These are phyloP conservation scores for Jacaranda copaia DNA, from an alignment of 257 asterid species.

Conservation along the genomic window DNA sequence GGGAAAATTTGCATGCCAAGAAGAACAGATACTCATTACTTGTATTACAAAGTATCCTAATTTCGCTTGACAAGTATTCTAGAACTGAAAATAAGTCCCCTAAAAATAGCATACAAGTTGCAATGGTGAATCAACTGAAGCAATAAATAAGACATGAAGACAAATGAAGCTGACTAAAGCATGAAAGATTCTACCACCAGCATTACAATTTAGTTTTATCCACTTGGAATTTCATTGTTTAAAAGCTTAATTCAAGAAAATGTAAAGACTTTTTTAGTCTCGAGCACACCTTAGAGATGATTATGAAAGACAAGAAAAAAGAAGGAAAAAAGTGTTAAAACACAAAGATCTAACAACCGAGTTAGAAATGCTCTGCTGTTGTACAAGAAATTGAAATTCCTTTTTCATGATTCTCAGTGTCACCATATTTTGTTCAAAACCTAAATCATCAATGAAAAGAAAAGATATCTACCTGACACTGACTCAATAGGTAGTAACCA, in stretches of 20 bases:
- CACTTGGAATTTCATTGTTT: neutral
- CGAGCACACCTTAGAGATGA: neutral
- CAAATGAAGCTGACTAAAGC: neutral
- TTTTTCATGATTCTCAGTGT: neutral
- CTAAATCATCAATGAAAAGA: neutral
- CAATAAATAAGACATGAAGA: neutral
- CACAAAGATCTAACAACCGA: neutral
- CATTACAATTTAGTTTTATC: neutral
- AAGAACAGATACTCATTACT: neutral
- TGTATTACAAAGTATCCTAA: neutral
- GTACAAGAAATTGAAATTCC: neutral
- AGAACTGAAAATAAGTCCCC: neutral
- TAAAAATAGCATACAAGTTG: neutral
- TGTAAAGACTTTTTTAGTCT: neutral
- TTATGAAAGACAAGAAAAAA: neutral
- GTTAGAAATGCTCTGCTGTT: neutral
- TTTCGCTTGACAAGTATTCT: neutral
- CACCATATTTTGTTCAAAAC: neutral
- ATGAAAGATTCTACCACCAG: neutral
- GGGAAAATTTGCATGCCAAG: neutral
- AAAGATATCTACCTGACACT: neutral
- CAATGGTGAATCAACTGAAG: neutral
- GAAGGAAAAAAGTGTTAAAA: neutral
- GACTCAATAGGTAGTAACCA: neutral
- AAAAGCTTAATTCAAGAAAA: neutral